Evolutionary conservation across 1,139 yeast genomes (phyloP), one percentile per base, ranked within the genome.

Genomic region (Yamadazyma sp.): DNA sequence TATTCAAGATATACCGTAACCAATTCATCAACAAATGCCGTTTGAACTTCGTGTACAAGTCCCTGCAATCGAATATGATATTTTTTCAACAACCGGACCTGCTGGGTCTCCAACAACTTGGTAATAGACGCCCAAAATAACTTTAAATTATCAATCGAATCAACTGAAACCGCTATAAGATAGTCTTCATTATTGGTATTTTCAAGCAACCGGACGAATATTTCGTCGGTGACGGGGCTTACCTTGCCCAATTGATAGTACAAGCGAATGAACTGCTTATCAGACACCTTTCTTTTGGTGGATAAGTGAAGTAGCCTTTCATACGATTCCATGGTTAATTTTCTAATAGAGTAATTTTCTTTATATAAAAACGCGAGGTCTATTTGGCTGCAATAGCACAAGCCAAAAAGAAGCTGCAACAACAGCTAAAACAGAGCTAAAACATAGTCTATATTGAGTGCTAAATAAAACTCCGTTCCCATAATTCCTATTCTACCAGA

Each of bases 171-270:
- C 6, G 42, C 34, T 3, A 42, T 39, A 21, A 48, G 34, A 34
- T 48, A 49, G 12, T 40, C 39, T 22, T 44, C 47, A 27, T 40
- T 38, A 13, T 42, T 38, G 5, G 44, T 35, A 25, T 44, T 39
- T 22, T 50, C 53, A 22, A 59, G 41, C 12, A 59, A 36, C 15
- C 44, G 42, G 11, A 41, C 34, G 37, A 49, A 56, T 18, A 56
- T 54, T 20, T 42, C 38, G 7, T 44, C 43, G 6, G 41, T 32
- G 0, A 57, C 41, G 1, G 50, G 42, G 2, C 21, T 15, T 24
- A 37, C 31, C 12, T 42, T 40, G 31, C 48, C 43, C 13, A 57
- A 42, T 38, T 57, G 57, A 17, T 45, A 42, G 41, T 46, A 57
- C 14, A 59, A 39, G 6, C 45, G 43, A 2, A 52, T 31, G 39